A percentile compares a stretch with the other conserved stretches of the same genome.
These are phyloP conservation scores for Miscanthus lutarioriparius DNA, from an alignment of 176 grass and related monocot genomes.

Conservation along the genomic window DNA sequence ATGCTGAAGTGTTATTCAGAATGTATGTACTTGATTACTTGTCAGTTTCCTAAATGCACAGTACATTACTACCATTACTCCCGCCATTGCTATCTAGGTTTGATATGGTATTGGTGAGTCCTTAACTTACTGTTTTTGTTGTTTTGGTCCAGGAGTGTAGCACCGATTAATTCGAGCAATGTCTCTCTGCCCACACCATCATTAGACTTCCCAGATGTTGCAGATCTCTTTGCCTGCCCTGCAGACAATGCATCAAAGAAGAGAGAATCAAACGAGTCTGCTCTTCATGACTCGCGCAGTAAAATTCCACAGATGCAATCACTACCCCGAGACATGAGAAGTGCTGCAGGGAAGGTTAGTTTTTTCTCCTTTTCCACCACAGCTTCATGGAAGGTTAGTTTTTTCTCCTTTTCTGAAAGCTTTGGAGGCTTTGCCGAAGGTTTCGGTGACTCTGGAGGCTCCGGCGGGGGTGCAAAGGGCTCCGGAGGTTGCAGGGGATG, in stretches of 20 bases:
- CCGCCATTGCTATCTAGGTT: background rate
- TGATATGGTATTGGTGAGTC: background rate
- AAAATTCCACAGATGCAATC: constrained; percentile 68
- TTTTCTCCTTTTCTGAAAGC: background rate
- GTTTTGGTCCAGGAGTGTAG: constrained; percentile 21
- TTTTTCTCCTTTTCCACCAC: constrained; percentile 61
- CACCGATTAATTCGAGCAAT: constrained; percentile 26
- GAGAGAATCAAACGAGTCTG: constrained; percentile 80
- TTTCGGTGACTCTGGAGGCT: too few species aligned
- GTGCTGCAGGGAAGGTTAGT: constrained; percentile 25
- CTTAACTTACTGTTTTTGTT: background rate
- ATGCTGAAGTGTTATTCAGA: background rate
- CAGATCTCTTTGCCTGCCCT: constrained; percentile 55
- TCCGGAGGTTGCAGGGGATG: too few species aligned
- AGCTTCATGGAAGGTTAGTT: constrained; percentile 84
- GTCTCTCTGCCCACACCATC: constrained; percentile 45
- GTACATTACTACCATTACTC: background rate
- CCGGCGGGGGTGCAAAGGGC: too few species aligned
- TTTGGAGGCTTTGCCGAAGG: too few species aligned
- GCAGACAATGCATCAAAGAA: constrained; percentile 67
- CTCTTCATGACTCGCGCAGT: constrained; percentile 31
- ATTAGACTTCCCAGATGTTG: constrained; percentile 77
- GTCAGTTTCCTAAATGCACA: background rate
- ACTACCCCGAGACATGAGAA: constrained; percentile 45
- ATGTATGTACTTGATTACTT: background rate